phyloP scores from a whole-genome alignment of 192 early-diverging fungal species.

The Cladochytrium replicatum region DNA sequence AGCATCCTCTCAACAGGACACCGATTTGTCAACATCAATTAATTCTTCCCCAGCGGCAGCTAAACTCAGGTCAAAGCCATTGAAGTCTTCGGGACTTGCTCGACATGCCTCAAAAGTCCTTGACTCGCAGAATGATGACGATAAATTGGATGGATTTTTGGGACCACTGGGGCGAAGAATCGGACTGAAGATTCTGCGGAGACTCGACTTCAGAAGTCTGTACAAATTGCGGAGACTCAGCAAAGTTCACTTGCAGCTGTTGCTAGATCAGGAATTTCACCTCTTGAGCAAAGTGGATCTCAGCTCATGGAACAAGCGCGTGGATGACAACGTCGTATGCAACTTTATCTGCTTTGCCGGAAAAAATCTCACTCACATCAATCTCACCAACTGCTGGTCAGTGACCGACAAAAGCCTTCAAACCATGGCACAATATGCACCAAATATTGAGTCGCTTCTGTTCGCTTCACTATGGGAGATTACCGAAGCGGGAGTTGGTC shows the following conservation, averaged over 20 bases:
- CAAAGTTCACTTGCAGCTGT: constrained; percentile 29
- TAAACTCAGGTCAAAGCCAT: neutral
- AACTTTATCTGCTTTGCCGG: constrained; percentile 34
- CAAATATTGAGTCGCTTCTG: constrained; percentile 34
- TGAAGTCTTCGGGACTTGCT: neutral
- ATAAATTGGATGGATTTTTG: neutral
- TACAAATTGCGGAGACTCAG: constrained; percentile 33
- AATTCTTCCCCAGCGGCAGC: neutral
- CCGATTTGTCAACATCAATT: neutral
- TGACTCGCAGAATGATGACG: neutral
- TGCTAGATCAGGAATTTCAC: constrained; percentile 23
- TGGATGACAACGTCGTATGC: constrained; percentile 37
- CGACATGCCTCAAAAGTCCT: neutral
- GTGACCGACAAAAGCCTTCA: constrained; percentile 51
- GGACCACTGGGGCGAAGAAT: constrained; percentile 10
- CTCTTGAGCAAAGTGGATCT: constrained; percentile 48
- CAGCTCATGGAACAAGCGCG: constrained; percentile 44
- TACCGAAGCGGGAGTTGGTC: constrained; percentile 50
- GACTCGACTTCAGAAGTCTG: constrained; percentile 33
- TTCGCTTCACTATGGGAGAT: constrained; percentile 62
- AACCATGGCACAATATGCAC: constrained; percentile 27
- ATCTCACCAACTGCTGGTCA: constrained; percentile 60
- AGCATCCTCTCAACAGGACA: neutral
- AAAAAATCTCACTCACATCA: constrained; percentile 28
- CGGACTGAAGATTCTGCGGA: constrained; percentile 30